Conservation (phyloP, 208 protist genomes). For the Herpetomonas tarakana region DNA sequence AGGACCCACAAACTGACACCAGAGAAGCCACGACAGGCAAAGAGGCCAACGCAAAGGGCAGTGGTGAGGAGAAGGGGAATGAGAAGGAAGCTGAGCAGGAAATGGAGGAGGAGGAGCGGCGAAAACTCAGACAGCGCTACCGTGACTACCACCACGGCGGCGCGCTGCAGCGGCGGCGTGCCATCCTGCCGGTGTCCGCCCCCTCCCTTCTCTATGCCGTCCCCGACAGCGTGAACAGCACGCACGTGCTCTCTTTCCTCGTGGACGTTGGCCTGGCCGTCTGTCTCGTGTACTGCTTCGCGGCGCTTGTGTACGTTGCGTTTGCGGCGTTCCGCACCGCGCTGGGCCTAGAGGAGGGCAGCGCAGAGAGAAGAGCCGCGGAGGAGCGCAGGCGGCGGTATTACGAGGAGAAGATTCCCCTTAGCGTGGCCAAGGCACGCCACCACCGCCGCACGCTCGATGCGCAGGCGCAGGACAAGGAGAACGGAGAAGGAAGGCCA, state of each 20-base stretch:
- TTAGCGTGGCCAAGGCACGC: slow-evolving; percentile 15
- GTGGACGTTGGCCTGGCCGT: slow-evolving; percentile 15
- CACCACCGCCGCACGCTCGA: background rate
- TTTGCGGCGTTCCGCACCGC: slow-evolving; percentile 24
- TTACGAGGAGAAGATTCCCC: slow-evolving; percentile 21
- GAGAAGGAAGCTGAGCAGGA: background rate
- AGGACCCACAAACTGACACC: background rate
- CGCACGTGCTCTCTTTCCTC: slow-evolving; percentile 34
- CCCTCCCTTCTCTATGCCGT: slow-evolving; percentile 59
- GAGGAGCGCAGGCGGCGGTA: slow-evolving; percentile 32
- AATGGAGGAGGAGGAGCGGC: background rate
- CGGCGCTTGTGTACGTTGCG: slow-evolving; percentile 23
- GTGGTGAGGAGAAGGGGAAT: background rate
- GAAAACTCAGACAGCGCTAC: background rate
- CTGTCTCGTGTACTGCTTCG: slow-evolving; percentile 33
- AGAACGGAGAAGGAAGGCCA: too few species aligned
- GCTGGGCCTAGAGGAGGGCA: slow-evolving; percentile 21
- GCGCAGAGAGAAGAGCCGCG: background rate
- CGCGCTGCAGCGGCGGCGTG: slow-evolving; percentile 22
- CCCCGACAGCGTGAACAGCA: slow-evolving; percentile 25
- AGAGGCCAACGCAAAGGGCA: background rate
- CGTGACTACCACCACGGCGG: slow-evolving; percentile 17
- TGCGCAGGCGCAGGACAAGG: background rate
- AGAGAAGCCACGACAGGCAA: too few species aligned
- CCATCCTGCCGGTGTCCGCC: slow-evolving; percentile 28